Percentiles rank a stretch among this genome's conserved stretches.
These are phyloP conservation scores for Sugiyamaella paludigena DNA, from an alignment of 1,139 yeast genomes.

Conservation along the genomic window DNA sequence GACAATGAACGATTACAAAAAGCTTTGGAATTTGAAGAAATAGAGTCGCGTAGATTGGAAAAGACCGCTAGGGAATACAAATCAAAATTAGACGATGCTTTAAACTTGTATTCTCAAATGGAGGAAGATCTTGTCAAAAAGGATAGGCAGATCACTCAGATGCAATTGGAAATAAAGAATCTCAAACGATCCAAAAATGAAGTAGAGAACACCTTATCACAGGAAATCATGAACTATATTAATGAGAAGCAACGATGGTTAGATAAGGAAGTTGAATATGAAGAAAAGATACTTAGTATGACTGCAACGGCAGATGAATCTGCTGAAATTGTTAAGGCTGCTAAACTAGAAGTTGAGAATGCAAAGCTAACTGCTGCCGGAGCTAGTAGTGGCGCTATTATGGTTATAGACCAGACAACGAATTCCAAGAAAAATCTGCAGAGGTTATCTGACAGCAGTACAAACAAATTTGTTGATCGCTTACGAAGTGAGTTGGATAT, in stretches of 20 bases:
- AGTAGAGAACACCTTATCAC: conserved; percentile 27
- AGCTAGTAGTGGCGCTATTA: neutral
- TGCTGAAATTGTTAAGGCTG: neutral
- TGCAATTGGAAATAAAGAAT: conserved; percentile 27
- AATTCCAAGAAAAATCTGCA: neutral
- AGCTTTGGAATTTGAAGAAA: conserved; percentile 32
- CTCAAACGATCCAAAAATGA: conserved; percentile 26
- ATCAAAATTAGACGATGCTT: conserved; percentile 21
- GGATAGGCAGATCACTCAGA: conserved; percentile 25
- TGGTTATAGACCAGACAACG: neutral
- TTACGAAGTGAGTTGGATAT: conserved; percentile 28
- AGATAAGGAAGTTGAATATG: conserved; percentile 32
- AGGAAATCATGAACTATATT: conserved; percentile 33
- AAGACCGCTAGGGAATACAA: conserved; percentile 25
- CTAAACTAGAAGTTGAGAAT: conserved; percentile 5
- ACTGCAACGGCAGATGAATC: conserved; percentile 3
- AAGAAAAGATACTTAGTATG: conserved; percentile 24
- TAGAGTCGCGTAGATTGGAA: conserved; percentile 28
- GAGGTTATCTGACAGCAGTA: conserved; percentile 1
- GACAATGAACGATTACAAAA: conserved; percentile 25
- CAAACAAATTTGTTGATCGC: conserved; percentile 20
- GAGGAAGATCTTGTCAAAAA: conserved; percentile 35
- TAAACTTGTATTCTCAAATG: conserved; percentile 28
- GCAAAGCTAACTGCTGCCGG: neutral
- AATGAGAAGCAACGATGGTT: conserved; percentile 38